Conservation (phyloP, 176 grass and related monocot species). For the Lolium multiflorum region DNA sequence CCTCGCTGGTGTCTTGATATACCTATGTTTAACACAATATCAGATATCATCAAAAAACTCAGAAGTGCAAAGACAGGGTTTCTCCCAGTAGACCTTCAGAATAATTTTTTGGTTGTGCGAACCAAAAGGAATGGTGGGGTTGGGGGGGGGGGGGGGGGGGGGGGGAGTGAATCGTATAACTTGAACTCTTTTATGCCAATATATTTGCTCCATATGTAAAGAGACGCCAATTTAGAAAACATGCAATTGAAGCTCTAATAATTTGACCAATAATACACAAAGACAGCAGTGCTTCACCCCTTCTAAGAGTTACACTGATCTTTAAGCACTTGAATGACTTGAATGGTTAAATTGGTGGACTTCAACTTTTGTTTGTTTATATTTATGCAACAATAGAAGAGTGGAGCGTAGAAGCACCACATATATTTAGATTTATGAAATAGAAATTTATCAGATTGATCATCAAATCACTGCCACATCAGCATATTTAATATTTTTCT, state of each 20-base stretch:
- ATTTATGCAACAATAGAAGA: not conserved
- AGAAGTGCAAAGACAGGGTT: not conserved
- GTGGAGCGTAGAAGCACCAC: not conserved
- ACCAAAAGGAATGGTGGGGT: too few species aligned
- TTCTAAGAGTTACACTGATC: not conserved
- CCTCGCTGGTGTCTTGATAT: constrained; percentile 80
- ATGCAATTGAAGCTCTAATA: not conserved
- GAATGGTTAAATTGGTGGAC: not conserved
- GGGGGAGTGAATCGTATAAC: not conserved
- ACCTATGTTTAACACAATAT: constrained; percentile 55
- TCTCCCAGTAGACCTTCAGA: too few species aligned
- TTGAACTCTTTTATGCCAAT: not conserved
- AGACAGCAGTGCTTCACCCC: not conserved
- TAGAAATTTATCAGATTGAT: not conserved
- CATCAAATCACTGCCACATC: not conserved
- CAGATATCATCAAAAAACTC: constrained; percentile 25
- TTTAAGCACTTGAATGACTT: constrained; percentile 18
- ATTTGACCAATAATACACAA: not conserved
- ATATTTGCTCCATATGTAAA: not conserved
- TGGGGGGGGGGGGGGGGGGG: too few species aligned
- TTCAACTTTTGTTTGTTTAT: not conserved
- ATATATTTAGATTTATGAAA: not conserved
- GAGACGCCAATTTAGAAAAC: not conserved
- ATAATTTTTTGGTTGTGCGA: too few species aligned
- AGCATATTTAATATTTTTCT: not conserved